Evolutionary conservation across 1,284 basidiomycete genomes (phyloP), one percentile per base, ranked within the genome.

Genomic region (Tilletia indica): DNA sequence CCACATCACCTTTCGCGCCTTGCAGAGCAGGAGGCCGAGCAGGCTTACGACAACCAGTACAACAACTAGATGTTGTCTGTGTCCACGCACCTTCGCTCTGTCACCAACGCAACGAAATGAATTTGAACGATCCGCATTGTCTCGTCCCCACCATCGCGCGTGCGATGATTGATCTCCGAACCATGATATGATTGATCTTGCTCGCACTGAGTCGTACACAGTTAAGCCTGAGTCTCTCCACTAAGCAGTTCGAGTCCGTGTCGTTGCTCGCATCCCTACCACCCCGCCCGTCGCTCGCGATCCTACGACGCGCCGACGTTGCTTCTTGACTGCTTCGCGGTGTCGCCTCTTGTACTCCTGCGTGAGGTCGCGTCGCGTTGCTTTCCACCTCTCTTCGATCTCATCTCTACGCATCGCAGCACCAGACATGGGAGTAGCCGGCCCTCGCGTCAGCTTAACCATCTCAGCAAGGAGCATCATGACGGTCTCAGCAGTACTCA

Each of bases 301-400:
- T 36, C 73, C 75, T 1, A 68, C 73, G 39, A 76, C 63, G 66
- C 72, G 70, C 19, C 76, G 72, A 39, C 48, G 48, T 31, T 70
- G 68, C 69, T 81, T 79, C 64, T 80, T 78, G 45, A 79, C 70
- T 11, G 80, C 79, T 68, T 82, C 80, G 2, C 80, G 72, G 45
- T 82, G 80, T 36, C 80, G 71, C 19, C 79, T 75, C 71, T 80
- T 81, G 72, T 77, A 73, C 49, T 73, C 73, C 61, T 74, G 71
- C 5, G 80, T 82, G 36, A 82, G 69, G 6, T 70, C 67, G n/a
- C 70, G 36, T 31, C 76, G 76, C 42, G 75, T 71, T 47, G 47
- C 61, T 0, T 72, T 31, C 80, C 80, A 82, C 31, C 69, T 66
- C 1, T 64, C 38, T 11, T 75, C 58, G 48, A 70, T 80, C 58